Percentiles rank a stretch among this genome's conserved stretches.
phyloP scores from a whole-genome alignment of 1,139 yeast species.

The Eremothecium cymbalariae region DNA sequence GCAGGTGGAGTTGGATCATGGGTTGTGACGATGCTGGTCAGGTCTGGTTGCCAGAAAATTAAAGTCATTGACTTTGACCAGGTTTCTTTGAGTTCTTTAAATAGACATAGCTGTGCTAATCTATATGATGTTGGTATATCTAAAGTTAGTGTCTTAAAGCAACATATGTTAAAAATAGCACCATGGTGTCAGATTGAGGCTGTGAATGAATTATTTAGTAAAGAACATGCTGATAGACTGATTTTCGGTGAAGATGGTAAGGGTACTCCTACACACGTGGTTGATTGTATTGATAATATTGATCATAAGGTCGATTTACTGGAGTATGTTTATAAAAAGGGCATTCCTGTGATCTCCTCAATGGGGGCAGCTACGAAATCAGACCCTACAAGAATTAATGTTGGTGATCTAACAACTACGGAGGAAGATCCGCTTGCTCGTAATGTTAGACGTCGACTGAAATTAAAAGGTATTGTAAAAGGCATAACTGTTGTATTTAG shows the following conservation, averaged over 20 bases:
- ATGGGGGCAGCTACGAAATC: constrained; percentile 96
- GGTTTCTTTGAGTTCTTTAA: constrained; percentile 81
- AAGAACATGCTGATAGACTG: constrained; percentile 53
- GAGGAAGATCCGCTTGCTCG: constrained; percentile 94
- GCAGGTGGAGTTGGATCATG: constrained; percentile 99
- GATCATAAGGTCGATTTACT: constrained; percentile 89
- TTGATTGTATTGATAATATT: constrained; percentile 92
- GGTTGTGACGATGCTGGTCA: constrained; percentile 85
- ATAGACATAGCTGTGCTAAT: constrained; percentile 90
- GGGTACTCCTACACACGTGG: constrained; percentile 54
- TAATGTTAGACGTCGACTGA: constrained; percentile 72
- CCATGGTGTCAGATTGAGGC: constrained; percentile 89
- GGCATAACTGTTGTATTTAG: constrained; percentile 88
- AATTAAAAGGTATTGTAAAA: constrained; percentile 62
- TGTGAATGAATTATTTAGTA: constrained; percentile 66
- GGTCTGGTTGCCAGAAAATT: constrained; percentile 78
- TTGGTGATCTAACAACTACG: constrained; percentile 69
- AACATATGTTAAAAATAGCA: constrained; percentile 59
- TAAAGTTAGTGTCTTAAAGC: constrained; percentile 70
- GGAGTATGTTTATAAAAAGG: constrained; percentile 55
- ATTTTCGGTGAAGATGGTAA: constrained; percentile 45
- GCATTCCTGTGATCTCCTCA: constrained; percentile 65
- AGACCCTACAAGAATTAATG: constrained; percentile 72
- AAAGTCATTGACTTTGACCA: constrained; percentile 91
- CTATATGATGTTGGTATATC: constrained; percentile 83